A percentile compares a stretch with the other conserved stretches of the same genome.
phyloP scores from a whole-genome alignment of 352 stramenopile species.

The Pythium folliculosum region DNA sequence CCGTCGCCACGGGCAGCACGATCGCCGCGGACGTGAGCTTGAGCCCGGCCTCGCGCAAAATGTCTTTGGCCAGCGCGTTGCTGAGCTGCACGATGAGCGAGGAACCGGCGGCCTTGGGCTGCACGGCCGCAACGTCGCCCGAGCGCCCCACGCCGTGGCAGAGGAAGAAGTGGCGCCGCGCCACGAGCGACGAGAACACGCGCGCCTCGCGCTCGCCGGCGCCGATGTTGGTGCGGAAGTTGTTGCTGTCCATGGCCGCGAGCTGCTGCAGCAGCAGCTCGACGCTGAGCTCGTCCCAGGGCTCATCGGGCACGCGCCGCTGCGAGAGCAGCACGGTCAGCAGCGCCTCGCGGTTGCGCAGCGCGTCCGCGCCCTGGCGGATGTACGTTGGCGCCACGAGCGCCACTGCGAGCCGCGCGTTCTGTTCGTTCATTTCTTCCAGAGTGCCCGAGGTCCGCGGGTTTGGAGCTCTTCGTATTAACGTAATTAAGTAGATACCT shows the following conservation, averaged over 20 bases:
- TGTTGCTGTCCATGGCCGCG: constrained; percentile 95
- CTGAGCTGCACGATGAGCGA: constrained; percentile 95
- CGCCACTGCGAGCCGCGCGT: constrained; percentile 48
- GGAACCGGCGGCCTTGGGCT: constrained; percentile 98
- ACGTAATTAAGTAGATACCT: constrained; percentile 23
- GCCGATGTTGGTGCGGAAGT: constrained; percentile 90
- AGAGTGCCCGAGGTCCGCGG: too few relatives aligned
- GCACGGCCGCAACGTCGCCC: constrained; percentile 97
- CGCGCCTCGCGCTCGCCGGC: constrained; percentile 97
- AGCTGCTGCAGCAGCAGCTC: constrained; percentile 88
- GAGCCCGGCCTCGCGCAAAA: constrained; percentile 85
- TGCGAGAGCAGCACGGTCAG: constrained; percentile 84
- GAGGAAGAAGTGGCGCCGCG: constrained; percentile 92
- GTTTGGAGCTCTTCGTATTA: not conserved
- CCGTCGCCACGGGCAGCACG: constrained; percentile 96
- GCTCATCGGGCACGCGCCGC: constrained; percentile 78
- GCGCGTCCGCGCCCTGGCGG: constrained; percentile 67
- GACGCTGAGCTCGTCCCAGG: constrained; percentile 89
- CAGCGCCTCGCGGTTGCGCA: constrained; percentile 66
- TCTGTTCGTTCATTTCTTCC: constrained; percentile 60
- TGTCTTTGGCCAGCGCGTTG: constrained; percentile 90
- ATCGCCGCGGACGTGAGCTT: constrained; percentile 70
- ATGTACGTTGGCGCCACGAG: constrained; percentile 75
- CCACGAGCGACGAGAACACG: constrained; percentile 81
- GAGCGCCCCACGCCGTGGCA: constrained; percentile 96